phyloP scores from a whole-genome alignment of 2,329 filamentous ascomycete genomes.

The Clarireedia monteithiana region DNA sequence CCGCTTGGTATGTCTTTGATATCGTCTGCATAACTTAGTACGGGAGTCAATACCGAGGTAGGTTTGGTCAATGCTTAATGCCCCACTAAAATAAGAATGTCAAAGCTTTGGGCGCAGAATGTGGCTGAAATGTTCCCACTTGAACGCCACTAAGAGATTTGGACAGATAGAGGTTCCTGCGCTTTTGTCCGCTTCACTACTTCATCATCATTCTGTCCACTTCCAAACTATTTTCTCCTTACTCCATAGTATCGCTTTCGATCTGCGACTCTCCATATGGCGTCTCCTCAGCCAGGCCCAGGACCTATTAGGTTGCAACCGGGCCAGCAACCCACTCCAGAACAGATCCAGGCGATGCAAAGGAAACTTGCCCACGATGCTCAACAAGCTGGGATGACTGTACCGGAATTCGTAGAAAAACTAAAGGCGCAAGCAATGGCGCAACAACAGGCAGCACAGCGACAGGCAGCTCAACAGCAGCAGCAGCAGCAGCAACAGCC shows the following conservation, averaged over 20 bases:
- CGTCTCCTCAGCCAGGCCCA: neutral
- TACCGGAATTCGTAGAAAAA: constrained; percentile 74
- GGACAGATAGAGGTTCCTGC: neutral
- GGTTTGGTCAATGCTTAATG: too few relatives aligned
- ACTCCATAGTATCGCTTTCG: neutral
- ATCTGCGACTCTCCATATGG: neutral
- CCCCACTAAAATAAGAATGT: neutral
- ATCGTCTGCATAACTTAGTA: too few relatives aligned
- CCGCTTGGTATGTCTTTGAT: too few relatives aligned
- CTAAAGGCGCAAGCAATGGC: constrained; percentile 49
- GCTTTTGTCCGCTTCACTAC: neutral
- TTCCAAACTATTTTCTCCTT: neutral
- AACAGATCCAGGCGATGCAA: constrained; percentile 82
- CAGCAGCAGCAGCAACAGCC: constrained; percentile 41
- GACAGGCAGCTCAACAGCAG: constrained; percentile 36
- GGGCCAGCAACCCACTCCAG: constrained; percentile 55
- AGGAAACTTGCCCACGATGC: constrained; percentile 76
- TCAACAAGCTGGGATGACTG: constrained; percentile 73
- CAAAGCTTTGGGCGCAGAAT: neutral
- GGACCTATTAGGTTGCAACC: neutral
- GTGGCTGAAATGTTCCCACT: too few relatives aligned
- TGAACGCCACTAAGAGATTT: neutral
- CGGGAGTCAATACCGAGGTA: too few relatives aligned
- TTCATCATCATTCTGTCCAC: neutral
- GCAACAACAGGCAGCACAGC: constrained; percentile 37